A percentile compares a stretch with the other conserved stretches of the same genome.
Conservation (phyloP, 106 monocot species). For the Cymbidium sinense region DNA sequence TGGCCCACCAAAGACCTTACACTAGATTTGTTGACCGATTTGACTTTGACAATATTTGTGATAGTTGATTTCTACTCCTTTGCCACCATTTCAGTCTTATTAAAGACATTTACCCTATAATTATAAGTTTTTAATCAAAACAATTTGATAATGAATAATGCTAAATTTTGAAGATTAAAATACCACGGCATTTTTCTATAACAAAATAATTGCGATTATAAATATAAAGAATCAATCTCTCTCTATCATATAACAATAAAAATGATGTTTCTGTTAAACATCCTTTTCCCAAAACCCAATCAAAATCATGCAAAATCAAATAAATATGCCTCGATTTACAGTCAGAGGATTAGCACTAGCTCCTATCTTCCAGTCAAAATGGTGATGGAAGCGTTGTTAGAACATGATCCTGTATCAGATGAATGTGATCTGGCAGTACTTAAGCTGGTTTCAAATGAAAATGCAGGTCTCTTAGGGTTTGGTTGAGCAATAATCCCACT, state of each 20-base stretch:
- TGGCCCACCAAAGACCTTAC: too few species aligned
- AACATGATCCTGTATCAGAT: background rate
- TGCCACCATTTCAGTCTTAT: too few species aligned
- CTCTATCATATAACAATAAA: background rate
- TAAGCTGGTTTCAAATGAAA: constrained; percentile 18
- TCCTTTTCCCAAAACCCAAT: background rate
- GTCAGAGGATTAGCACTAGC: background rate
- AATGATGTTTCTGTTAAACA: background rate
- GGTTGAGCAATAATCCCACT: constrained; percentile 9
- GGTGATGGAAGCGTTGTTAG: constrained; percentile 10
- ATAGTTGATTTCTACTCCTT: too few species aligned
- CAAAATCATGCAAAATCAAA: background rate
- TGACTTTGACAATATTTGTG: too few species aligned
- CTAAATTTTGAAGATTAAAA: too few species aligned
- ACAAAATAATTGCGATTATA: too few species aligned
- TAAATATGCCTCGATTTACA: background rate
- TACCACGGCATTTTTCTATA: too few species aligned
- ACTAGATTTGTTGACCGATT: too few species aligned
- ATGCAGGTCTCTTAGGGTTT: constrained; percentile 13
- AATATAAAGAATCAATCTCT: too few species aligned
- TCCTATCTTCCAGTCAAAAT: constrained; percentile 15
- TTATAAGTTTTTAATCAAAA: too few species aligned
- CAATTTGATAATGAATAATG: too few species aligned
- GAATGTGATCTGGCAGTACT: constrained; percentile 11
- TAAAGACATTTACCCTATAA: too few species aligned